phyloP scores from a whole-genome alignment of 1,284 basidiomycete species.

The Megacollybia platyphylla region DNA sequence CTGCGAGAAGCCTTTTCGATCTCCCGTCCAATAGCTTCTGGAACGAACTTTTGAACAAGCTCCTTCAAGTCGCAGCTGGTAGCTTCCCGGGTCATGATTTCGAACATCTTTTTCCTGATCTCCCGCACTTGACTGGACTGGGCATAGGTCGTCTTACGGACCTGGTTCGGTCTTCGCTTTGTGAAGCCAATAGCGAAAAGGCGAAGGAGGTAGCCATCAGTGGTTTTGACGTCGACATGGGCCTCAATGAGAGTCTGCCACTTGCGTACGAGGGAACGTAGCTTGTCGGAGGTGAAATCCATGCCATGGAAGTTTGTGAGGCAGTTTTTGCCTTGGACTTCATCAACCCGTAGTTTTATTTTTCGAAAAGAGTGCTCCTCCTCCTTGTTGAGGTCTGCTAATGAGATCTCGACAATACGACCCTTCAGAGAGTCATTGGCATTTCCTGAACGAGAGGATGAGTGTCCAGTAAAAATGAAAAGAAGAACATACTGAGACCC shows the following conservation, averaged over 20 bases:
- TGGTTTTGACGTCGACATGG: conserved; percentile 97
- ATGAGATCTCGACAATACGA: conserved; percentile 92
- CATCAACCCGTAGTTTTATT: conserved; percentile 97
- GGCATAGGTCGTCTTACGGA: conserved; percentile 98
- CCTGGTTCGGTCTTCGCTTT: conserved; percentile 92
- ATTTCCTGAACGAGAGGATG: conserved; percentile 55
- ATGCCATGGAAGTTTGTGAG: conserved; percentile 99
- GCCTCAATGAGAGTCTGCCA: conserved; percentile 99
- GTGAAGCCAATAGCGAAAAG: conserved; percentile 99
- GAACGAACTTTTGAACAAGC: conserved; percentile 96
- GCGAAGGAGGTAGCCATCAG: conserved; percentile 98
- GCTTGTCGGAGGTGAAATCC: conserved; percentile 99
- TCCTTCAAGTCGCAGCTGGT: conserved; percentile 96
- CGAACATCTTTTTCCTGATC: conserved; percentile 99
- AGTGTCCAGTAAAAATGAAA: conserved; percentile 6
- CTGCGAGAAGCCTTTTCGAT: conserved; percentile 96
- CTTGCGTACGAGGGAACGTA: conserved; percentile 98
- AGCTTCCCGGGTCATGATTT: conserved; percentile 98
- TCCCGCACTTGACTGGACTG: conserved; percentile 92
- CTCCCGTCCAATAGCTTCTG: conserved; percentile 98
- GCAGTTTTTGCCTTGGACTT: conserved; percentile 98
- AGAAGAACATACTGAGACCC: conserved; percentile 76
- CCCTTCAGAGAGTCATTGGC: conserved; percentile 98
- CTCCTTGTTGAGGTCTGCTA: conserved; percentile 98
- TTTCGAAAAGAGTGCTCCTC: conserved; percentile 99